Evolutionary conservation across 2,329 filamentous ascomycete genomes (phyloP), one percentile per base, ranked within the genome.

Genomic region (Fusarium nodosum): DNA sequence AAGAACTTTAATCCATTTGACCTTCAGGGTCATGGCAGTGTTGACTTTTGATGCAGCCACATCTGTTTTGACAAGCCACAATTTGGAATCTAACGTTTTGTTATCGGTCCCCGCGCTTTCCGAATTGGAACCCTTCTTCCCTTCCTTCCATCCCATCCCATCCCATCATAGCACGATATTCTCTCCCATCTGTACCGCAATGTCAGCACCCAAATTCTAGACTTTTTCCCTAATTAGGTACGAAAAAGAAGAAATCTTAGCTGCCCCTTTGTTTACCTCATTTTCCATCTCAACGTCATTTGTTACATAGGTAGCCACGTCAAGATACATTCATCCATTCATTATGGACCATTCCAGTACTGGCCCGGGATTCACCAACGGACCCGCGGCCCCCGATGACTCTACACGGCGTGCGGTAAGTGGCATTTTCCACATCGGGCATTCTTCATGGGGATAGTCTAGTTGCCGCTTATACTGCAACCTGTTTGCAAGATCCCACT

Each of bases 351-450:
- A 67, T 31, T 58, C 60, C 16, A 56, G 56, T 52, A 34, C 38
- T 41, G 64, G 60, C 41, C 56, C 64, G 44, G 63, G 54, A 31
- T 56, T 64, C 44, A 28, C 60, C 30, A 60, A 55, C 47, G 57
- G 57, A 55, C 66, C 78, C 76, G 78, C 77, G 76, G 77, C 74
- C 53, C 60, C 77, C 79, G 79, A 81, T 41, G 79, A 80, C 62
- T 59, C 78, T 60, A 60, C 68, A 53, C 73, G 78, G 41, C 72
- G 78, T 77, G 79, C 79, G 67, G 79, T 81, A 78, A 68, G 79
- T 80, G 31, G 24, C 41, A 39, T 53, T n/a, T 41, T 48, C 26
- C 47, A 33, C 22, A 65, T 68, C 58, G 53, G 60, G 59, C 38
- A 41, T 53, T 48, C 31, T 60, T 41, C 28, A 41, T 31, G 42